These are phyloP conservation scores for Suillus bovinus DNA, from an alignment of 768 basidiomycete genomes.

Conservation along the genomic window DNA sequence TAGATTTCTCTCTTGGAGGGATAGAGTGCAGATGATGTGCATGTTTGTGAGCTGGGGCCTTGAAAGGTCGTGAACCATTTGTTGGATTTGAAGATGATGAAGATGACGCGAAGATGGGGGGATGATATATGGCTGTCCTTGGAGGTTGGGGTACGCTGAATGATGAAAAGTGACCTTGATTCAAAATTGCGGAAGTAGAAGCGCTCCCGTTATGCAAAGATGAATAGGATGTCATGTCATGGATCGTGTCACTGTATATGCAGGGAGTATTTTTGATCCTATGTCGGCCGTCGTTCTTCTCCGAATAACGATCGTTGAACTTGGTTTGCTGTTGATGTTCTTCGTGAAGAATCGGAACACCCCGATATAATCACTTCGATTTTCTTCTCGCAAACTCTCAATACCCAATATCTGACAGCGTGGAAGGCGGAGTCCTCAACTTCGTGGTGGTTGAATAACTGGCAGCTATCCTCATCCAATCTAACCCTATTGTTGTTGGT, in stretches of 20 bases:
- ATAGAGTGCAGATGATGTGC: constrained; percentile 87
- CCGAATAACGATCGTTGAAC: not conserved
- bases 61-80: constrained; percentile 40
- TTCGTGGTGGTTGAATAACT: not conserved
- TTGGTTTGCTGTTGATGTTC: not conserved
- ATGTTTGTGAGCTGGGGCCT: constrained; percentile 81
- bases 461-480: not conserved
- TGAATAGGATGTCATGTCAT: constrained; percentile 30
- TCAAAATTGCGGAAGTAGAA: constrained; percentile 18
- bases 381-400: not conserved
- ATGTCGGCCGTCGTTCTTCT: constrained; percentile 16
- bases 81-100: constrained; percentile 11
- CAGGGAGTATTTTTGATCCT: constrained; percentile 12
- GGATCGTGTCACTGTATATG: constrained; percentile 8
- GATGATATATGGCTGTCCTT: constrained; percentile 7
- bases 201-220: constrained; percentile 21
- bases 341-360: constrained; percentile 5
- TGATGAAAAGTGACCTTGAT: constrained; percentile 21
- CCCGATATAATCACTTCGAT: not conserved
- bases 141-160: constrained; percentile 17
- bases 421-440: not conserved
- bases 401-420: not conserved
- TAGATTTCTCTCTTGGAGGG: constrained; percentile 87
- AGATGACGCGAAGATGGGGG: constrained; percentile 20
- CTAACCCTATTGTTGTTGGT: too few relatives aligned